Evolutionary conservation across 495 filamentous ascomycete genomes (phyloP).

Genomic region (Glonium stellatum): DNA sequence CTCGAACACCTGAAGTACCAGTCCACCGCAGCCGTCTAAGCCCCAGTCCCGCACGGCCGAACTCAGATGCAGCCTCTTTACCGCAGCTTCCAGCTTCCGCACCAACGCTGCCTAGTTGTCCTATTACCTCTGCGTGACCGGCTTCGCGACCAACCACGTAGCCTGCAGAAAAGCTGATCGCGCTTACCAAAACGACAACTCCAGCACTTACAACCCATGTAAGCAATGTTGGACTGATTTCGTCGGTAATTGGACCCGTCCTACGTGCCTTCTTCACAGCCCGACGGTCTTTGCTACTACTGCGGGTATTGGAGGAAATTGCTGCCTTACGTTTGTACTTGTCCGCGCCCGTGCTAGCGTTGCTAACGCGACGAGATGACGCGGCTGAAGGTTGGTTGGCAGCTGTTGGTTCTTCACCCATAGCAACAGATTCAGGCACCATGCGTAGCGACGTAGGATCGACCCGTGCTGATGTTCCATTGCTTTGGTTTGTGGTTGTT

Average conservation of each 20-base stretch:
- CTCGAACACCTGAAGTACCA: constrained; percentile 10
- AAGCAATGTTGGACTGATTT: constrained; percentile 66
- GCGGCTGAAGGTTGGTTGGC: constrained; percentile 25
- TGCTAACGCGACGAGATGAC: constrained; percentile 18
- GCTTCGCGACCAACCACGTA: constrained; percentile 83
- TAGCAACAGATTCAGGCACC: constrained; percentile 68
- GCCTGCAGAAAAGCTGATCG: constrained; percentile 87
- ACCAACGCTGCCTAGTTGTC: constrained; percentile 33
- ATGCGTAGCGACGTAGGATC: constrained; percentile 55
- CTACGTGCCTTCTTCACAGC: constrained; percentile 30
- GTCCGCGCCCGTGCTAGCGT: constrained; percentile 10
- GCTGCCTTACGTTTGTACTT: constrained; percentile 33
- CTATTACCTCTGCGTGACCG: constrained; percentile 55
- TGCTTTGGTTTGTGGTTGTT: background rate
- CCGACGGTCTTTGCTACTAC: constrained; percentile 25
- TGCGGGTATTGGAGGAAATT: constrained; percentile 10
- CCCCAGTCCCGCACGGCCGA: constrained; percentile 21
- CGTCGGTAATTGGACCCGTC: constrained; percentile 26
- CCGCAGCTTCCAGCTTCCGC: constrained; percentile 35
- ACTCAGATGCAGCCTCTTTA: constrained; percentile 32
- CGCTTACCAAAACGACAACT: constrained; percentile 83
- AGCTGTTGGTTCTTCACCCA: constrained; percentile 40
- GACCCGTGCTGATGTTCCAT: constrained; percentile 30
- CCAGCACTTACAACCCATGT: constrained; percentile 91
- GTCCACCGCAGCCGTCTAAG: constrained; percentile 33